Conservation (phyloP, 495 filamentous ascomycete species). For the Saxophila tyrrhenica region DNA sequence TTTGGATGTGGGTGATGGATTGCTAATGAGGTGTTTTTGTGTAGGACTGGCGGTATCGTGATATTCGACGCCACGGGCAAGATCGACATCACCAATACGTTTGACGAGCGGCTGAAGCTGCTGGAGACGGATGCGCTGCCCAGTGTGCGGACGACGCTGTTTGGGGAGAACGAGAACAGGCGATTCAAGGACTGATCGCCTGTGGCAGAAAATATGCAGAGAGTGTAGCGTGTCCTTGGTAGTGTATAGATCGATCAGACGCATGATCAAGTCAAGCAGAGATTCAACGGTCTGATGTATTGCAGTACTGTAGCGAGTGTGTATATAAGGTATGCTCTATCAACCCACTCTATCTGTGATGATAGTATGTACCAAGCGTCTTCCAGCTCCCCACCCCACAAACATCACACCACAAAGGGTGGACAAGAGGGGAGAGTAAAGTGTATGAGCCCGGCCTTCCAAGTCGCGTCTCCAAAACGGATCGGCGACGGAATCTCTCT, state of each 20-base stretch:
- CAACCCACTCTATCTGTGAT: neutral
- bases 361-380: neutral
- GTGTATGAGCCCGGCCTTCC: no score
- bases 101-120: slow-evolving; percentile 80
- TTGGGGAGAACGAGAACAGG: slow-evolving; percentile 85
- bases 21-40: neutral
- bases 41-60: slow-evolving; percentile 69
- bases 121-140: slow-evolving; percentile 77
- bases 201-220: no score
- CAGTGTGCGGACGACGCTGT: slow-evolving; percentile 69
- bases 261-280: no score
- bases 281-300: no score
- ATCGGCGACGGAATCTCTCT: no score
- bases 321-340: no score
- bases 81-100: slow-evolving; percentile 97
- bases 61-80: slow-evolving; percentile 78
- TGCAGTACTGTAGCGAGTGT: no score
- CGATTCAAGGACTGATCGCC: slow-evolving; percentile 95
- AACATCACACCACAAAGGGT: neutral
- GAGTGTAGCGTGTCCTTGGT: no score
- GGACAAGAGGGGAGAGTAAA: neutral
- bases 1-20: neutral
- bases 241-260: no score
- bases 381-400: neutral
- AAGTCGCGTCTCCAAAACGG: no score